phyloP scores from a whole-genome alignment of 2,329 filamentous ascomycete species.

The Canariomyces notabilis region DNA sequence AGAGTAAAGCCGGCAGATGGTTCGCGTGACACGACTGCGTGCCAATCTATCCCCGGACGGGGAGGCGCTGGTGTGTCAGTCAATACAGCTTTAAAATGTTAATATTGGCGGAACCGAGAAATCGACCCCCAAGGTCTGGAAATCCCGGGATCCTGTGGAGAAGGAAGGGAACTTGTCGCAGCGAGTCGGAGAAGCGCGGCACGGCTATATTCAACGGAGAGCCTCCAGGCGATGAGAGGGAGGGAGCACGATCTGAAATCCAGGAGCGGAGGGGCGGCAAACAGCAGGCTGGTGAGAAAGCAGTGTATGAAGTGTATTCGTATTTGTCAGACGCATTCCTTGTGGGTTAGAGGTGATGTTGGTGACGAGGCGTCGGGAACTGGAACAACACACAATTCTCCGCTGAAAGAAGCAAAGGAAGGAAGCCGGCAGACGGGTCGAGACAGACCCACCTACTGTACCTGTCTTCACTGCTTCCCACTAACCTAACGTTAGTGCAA shows the following conservation, averaged over 20 bases:
- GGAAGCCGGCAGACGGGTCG: too few relatives aligned
- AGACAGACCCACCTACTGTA: too few relatives aligned
- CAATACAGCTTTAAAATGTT: conserved; percentile 14
- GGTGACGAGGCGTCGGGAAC: too few relatives aligned
- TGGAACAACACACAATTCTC: too few relatives aligned
- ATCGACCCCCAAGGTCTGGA: conserved; percentile 9
- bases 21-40: conserved; percentile 21
- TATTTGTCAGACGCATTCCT: too few relatives aligned
- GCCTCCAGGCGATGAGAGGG: too few relatives aligned
- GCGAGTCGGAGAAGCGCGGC: conserved; percentile 20
- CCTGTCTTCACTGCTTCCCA: too few relatives aligned
- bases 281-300: not conserved
- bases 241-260: too few relatives aligned
- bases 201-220: conserved; percentile 24
- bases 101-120: conserved; percentile 23
- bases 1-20: conserved; percentile 29
- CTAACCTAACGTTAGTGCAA: too few relatives aligned
- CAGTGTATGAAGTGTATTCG: too few relatives aligned
- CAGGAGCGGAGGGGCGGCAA: not conserved
- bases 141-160: conserved; percentile 13
- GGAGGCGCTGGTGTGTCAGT: conserved; percentile 10
- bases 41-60: conserved; percentile 21
- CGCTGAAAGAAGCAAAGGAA: too few relatives aligned
- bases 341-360: too few relatives aligned
- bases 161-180: conserved; percentile 10